A percentile compares a stretch with the other conserved stretches of the same genome.
Evolutionary conservation across 495 filamentous ascomycete species (phyloP).

Genomic region (Aspergillus diversus): DNA sequence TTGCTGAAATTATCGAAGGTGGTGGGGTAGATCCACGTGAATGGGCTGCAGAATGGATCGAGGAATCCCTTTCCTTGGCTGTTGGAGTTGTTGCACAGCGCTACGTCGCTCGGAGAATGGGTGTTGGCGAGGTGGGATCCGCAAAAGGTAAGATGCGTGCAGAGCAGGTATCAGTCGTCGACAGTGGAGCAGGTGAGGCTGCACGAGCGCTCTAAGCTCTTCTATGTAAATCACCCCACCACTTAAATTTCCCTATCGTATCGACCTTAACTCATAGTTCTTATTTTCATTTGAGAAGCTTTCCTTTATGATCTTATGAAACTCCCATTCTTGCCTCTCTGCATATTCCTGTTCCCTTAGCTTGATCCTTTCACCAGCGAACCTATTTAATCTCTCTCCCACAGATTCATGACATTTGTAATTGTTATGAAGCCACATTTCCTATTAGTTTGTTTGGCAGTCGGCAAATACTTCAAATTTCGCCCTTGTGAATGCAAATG

Average conservation of each 20-base stretch:
- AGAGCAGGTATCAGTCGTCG: constrained; percentile 68
- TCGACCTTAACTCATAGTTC: constrained; percentile 4
- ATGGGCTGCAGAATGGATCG: constrained; percentile 97
- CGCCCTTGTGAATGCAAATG: neutral
- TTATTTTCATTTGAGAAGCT: neutral
- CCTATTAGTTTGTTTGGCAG: too few species aligned
- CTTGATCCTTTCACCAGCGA: neutral
- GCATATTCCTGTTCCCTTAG: neutral
- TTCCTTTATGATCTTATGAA: constrained; percentile 20
- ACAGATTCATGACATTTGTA: too few species aligned
- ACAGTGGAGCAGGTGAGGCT: constrained; percentile 79
- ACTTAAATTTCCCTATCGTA: neutral
- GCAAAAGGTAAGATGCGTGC: constrained; percentile 77
- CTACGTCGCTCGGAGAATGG: constrained; percentile 94
- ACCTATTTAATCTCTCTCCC: neutral
- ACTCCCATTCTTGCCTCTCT: constrained; percentile 4
- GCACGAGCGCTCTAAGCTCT: constrained; percentile 64
- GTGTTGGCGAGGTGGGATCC: constrained; percentile 79
- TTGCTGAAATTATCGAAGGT: constrained; percentile 80
- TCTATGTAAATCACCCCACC: too few species aligned
- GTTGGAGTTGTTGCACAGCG: constrained; percentile 91
- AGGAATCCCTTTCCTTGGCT: constrained; percentile 79
- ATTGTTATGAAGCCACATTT: too few species aligned
- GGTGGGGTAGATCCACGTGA: constrained; percentile 94
- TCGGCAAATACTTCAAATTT: neutral